A percentile compares a stretch with the other conserved stretches of the same genome.
Conservation (phyloP, 805 yeast species). For the Komagataella phaffii region DNA sequence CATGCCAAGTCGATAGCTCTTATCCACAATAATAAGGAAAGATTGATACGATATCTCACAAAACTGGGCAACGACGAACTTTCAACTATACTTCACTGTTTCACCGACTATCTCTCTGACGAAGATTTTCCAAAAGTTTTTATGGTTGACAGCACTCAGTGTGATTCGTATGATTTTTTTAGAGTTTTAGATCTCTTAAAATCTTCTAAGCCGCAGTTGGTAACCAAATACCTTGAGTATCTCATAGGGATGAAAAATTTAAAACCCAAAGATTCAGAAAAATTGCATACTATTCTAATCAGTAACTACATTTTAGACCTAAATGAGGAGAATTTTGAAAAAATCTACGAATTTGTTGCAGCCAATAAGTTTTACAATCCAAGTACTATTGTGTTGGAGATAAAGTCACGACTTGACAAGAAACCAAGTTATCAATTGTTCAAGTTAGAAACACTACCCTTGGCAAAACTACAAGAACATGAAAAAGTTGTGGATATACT, state of each 20-base stretch:
- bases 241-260: not conserved
- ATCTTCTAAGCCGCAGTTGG: not conserved
- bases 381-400: not conserved
- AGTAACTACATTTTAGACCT: not conserved
- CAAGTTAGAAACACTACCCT: not conserved
- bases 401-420: not conserved
- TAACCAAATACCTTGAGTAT: not conserved
- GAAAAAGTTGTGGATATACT: not conserved
- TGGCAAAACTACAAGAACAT: not conserved
- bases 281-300: not conserved
- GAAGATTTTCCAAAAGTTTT: not conserved
- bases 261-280: not conserved
- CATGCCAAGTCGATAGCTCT: conserved; percentile 60
- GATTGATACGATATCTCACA: conserved; percentile 11
- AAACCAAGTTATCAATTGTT: not conserved
- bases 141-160: not conserved
- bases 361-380: not conserved
- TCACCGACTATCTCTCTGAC: not conserved
- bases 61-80: conserved; percentile 5
- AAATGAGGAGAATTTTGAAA: not conserved
- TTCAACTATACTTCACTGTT: not conserved
- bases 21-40: conserved; percentile 24
- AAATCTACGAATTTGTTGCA: not conserved
- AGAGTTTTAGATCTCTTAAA: not conserved
- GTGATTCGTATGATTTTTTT: not conserved